Base-by-base conservation (phyloP, 1,139 yeast species). In the Yamadazyma oceani region DNA sequence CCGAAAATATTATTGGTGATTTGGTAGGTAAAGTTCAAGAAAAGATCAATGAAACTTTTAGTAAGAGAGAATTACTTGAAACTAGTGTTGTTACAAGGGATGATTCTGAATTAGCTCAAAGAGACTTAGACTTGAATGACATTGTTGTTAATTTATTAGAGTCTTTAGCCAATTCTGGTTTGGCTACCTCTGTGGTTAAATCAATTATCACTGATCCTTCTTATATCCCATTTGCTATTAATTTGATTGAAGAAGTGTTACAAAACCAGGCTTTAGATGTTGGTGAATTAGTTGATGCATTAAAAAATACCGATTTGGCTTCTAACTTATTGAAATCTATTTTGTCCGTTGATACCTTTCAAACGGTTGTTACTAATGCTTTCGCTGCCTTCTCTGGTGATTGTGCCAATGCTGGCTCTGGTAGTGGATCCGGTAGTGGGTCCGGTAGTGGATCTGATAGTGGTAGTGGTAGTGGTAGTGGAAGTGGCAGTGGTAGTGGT, bases 321-420 rank as follows among this genome's bases (percentile, higher is more conserved):
- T 54, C 62, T 21, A 57, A 59, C 46, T 66, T 70, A 46, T 56
- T 69, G 46, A 52, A 57, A 42, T 60, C 66, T 37, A 55, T 70
- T 38, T 58, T 68, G 45, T 61, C 57, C 40, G 55, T 61, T 31
- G 43, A 54, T 35, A 69, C 73, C 34, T 60, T 68, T 45, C 44
- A 57, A 38, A 63, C 69, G n/a, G 66, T 70, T 35, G 57, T 62
- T 26, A 56, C 62, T 35, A 68, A 67, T 39, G 69, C 74, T 2
- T 62, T 69, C 43, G 72, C 73, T 34, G 75, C 75, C 3, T 64
- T 60, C 44, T 58, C 67, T 16, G 75, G 75, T 31, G 53, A 58
- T 39, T 69, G 75, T 58, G 43, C 54, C 13, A 46, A 41, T 19
- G 43, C 48, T 19, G 32, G 41, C 23, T 23, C 44, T 24, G 34